These are phyloP conservation scores for Fraxinus floribunda DNA, from an alignment of 305 asterid genomes.

Conservation along the genomic window DNA sequence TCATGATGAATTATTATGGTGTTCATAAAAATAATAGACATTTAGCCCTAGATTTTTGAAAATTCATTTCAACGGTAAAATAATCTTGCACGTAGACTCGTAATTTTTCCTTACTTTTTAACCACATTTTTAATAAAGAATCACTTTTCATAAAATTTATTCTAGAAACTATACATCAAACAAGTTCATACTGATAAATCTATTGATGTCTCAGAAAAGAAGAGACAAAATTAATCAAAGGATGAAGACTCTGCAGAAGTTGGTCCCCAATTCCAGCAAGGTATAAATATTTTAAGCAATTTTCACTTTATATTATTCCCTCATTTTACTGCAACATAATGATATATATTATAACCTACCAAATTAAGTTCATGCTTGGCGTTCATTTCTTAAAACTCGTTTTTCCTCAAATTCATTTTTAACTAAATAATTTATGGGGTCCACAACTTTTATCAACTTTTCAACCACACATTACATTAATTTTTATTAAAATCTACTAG, in stretches of 20 bases:
- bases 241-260: conserved; percentile 82
- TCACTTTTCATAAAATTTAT: not conserved
- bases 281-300: conserved; percentile 33
- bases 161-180: not conserved
- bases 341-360: not conserved
- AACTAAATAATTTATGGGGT: not conserved
- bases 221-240: conserved; percentile 85
- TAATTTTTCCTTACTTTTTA: not conserved
- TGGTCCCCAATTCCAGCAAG: conserved; percentile 95
- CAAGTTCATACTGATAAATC: not conserved
- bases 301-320: not conserved
- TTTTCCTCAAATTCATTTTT: no score
- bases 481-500: not conserved
- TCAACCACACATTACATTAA: not conserved
- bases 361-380: not conserved
- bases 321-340: not conserved
- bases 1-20: not conserved
- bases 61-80: no score
- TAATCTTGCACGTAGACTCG: no score
- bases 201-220: conserved; percentile 54
- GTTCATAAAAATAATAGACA: no score
- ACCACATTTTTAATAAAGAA: not conserved
- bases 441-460: not conserved
- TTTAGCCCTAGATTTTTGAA: not conserved
- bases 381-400: no score